Evolutionary conservation across 1,284 basidiomycete species (phyloP), one percentile per base, ranked within the genome.

Genomic region (Vanrija pseudolonga): DNA sequence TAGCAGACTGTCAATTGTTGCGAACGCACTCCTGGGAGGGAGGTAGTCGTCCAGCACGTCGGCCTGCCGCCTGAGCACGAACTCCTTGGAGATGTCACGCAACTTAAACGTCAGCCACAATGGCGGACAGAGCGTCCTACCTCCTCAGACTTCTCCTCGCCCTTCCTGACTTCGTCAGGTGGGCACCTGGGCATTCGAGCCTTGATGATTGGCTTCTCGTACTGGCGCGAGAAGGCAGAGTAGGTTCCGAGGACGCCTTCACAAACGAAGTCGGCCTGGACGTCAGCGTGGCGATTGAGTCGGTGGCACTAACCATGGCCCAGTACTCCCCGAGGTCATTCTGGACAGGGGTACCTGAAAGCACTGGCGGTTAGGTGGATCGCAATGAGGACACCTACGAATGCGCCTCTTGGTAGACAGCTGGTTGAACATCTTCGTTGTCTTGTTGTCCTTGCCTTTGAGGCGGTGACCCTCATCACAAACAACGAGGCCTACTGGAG

Each of bases 401-500:
- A 93, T 82, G 42, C 90, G 80, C 22, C 89, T 80, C 5, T 81
- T 81, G 2, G 89, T 91, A 50, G 79, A 80, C 38, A 99, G 78
- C 15, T 83, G 82, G 58, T 89, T 85, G 68, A 98, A 95, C 84
- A 92, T 90, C 49, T 82, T 83, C 1, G 88, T 89, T 0, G 93
- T 97, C 78, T 98, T 96, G 67, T 89, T 93, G 4, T 89, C 86
- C 40, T 74, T 75, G 15, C 93, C 70, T 98, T 98, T 98, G 37
- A 99, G 80, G 23, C 95, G 83, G 74, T 99, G 96, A 2, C 94
- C 92, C 81, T 99, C 96, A 69, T 99, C 96, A 66, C 95, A 98
- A 26, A 99, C 83, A 57, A 99, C 87, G 2, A 99, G 78, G 7
- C 89, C 96, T 62, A 99, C 89, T 1, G 89, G 86, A 11, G 93